Evolutionary conservation across 768 basidiomycete species (phyloP).

Genomic region (Boletus edulis): DNA sequence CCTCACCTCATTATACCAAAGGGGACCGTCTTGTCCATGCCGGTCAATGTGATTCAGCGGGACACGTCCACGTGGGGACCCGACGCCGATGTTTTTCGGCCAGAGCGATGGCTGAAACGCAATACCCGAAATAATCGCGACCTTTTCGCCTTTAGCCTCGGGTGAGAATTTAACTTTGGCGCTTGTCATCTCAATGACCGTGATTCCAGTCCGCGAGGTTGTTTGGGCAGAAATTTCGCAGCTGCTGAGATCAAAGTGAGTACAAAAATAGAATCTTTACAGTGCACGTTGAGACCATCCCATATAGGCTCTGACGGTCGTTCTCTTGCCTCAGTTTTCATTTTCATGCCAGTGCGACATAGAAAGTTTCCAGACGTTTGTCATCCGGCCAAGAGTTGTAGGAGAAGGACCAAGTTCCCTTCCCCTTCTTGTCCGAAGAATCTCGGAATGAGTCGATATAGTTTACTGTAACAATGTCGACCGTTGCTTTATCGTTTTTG

Average conservation of each 20-base stretch:
- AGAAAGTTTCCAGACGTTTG: slow-evolving; percentile 64
- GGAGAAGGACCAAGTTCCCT: slow-evolving; percentile 55
- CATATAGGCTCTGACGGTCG: slow-evolving; percentile 40
- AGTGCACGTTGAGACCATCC: background rate
- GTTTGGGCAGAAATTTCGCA: slow-evolving; percentile 60
- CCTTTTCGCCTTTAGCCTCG: slow-evolving; percentile 57
- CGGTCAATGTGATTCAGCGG: slow-evolving; percentile 54
- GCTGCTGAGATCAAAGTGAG: slow-evolving; percentile 58
- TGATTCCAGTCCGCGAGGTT: slow-evolving; percentile 50
- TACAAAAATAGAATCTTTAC: slow-evolving; percentile 19
- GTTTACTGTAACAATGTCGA: background rate
- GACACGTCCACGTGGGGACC: slow-evolving; percentile 57
- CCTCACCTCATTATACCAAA: slow-evolving; percentile 49
- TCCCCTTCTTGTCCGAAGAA: slow-evolving; percentile 45
- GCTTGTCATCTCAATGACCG: slow-evolving; percentile 10
- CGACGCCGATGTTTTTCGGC: slow-evolving; percentile 55
- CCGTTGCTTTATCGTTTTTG: background rate
- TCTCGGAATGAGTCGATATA: slow-evolving; percentile 16
- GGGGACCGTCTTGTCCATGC: slow-evolving; percentile 54
- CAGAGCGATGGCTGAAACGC: slow-evolving; percentile 59
- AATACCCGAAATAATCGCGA: slow-evolving; percentile 38
- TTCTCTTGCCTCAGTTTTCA: slow-evolving; percentile 53
- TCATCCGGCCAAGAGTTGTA: slow-evolving; percentile 56
- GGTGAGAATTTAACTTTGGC: slow-evolving; percentile 35
- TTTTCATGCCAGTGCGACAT: slow-evolving; percentile 52